Conservation (phyloP, 768 basidiomycete species). For the Astraeus odoratus region DNA sequence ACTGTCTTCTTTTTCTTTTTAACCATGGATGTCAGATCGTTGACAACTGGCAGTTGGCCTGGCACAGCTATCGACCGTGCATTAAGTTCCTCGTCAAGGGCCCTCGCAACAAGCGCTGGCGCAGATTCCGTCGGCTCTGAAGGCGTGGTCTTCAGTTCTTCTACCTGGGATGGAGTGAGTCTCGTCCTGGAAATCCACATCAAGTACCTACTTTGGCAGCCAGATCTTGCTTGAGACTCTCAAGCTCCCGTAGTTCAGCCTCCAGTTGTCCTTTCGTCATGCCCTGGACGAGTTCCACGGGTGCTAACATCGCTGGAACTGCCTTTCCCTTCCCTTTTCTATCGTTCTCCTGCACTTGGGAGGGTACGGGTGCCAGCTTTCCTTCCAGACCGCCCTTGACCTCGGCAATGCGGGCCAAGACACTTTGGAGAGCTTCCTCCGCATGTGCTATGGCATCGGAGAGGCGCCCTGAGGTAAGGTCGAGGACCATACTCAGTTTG, state of each 20-base stretch:
- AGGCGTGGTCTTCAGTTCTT: constrained; percentile 82
- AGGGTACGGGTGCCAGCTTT: constrained; percentile 27
- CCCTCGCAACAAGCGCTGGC: constrained; percentile 63
- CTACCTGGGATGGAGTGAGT: constrained; percentile 52
- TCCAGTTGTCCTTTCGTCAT: constrained; percentile 73
- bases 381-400: constrained; percentile 42
- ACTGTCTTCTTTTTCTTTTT: constrained; percentile 70
- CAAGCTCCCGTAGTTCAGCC: constrained; percentile 72
- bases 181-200: neutral
- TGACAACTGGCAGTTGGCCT: constrained; percentile 43
- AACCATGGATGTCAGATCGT: constrained; percentile 80
- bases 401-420: constrained; percentile 60
- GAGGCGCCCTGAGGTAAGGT: constrained; percentile 80
- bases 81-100: constrained; percentile 67
- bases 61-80: constrained; percentile 28
- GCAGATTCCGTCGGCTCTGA: constrained; percentile 53
- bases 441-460: constrained; percentile 78
- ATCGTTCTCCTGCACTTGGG: constrained; percentile 28
- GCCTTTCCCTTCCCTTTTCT: constrained; percentile 71
- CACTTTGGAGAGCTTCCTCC: constrained; percentile 71
- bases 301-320: constrained; percentile 30
- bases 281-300: constrained; percentile 50
- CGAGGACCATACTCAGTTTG: constrained; percentile 88
- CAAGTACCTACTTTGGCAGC: constrained; percentile 60
- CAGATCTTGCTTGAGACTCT: constrained; percentile 71